These are phyloP conservation scores for Ascocoryne sarcoides DNA, from an alignment of 2,329 filamentous ascomycete genomes.

Conservation along the genomic window DNA sequence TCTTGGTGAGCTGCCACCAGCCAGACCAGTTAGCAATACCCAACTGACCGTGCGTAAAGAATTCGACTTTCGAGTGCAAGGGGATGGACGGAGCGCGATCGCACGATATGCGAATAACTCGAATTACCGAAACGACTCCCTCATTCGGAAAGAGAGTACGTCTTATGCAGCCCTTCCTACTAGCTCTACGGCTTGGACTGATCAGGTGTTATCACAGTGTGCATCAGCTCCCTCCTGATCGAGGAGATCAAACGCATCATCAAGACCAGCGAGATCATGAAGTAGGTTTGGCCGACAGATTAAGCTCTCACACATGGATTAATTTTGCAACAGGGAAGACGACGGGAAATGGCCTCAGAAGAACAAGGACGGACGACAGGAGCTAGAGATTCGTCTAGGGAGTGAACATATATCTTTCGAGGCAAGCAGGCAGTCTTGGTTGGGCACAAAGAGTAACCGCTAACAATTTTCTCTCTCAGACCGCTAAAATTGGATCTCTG, in stretches of 20 bases:
- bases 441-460: not conserved
- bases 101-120: slow-evolving; percentile 98
- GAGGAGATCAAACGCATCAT: slow-evolving; percentile 96
- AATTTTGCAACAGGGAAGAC: slow-evolving; percentile 62
- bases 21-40: slow-evolving; percentile 1
- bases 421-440: slow-evolving; percentile 39
- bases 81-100: slow-evolving; percentile 86
- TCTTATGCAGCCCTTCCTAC: too few species aligned
- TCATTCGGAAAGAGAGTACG: slow-evolving; percentile 99
- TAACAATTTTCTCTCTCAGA: slow-evolving; percentile 42
- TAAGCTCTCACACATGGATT: slow-evolving; percentile 9
- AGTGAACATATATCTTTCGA: slow-evolving; percentile 98
- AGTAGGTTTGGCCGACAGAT: slow-evolving; percentile 45
- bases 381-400: slow-evolving; percentile 87
- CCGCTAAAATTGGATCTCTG: slow-evolving; percentile 93
- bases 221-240: slow-evolving; percentile 81
- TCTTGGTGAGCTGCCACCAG: slow-evolving; percentile 52
- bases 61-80: slow-evolving; percentile 90
- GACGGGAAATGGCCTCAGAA: slow-evolving; percentile 98
- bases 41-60: slow-evolving; percentile 50
- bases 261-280: slow-evolving; percentile 94
- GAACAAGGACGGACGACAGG: slow-evolving; percentile 96
- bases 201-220: slow-evolving; percentile 55
- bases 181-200: too few species aligned
- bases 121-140: slow-evolving; percentile 96